Evolutionary conservation across 257 asterid genomes (phyloP), one percentile per base, ranked within the genome.

Genomic region (Paulownia fortunei): DNA sequence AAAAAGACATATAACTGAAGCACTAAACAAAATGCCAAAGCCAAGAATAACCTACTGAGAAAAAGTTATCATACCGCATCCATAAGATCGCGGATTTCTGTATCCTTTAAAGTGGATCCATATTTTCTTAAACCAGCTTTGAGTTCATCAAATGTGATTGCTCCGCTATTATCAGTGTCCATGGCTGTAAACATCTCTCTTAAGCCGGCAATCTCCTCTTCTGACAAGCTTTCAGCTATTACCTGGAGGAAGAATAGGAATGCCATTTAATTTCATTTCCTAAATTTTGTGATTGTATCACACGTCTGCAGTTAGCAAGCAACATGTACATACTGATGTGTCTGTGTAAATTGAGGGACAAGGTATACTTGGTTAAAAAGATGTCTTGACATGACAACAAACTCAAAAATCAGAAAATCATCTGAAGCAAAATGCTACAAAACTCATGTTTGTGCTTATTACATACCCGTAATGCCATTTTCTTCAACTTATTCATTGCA

Each of bases 391-490:
- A 64, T 49, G 76, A 74, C 30, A 78, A 59, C 34, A 73, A 67
- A 69, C 55, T 62, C 61, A 49, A 58, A 12, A 30, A 59, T 66
- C n/a, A 21, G n/a, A 49, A 66, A 59, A 37, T 61, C 30, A 39
- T 9, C 26, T 2, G 11, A 26, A 55, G 78, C 61, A n/a, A 74
- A 47, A 34, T 47, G 42, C 18, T n/a, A 21, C 0, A 11, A 42
- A 36, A 19, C 62, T n/a, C 23, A 5, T 52, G 11, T 24, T 27
- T 55, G 70, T 39, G 64, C 19, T 26, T 34, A 78, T 4, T 54
- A 79, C 92, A 78, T 88, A 91, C 97, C 93, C 97, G 92, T 78
- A 91, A 86, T 71, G 97, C 97, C 95, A 91, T 91, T 88, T 89
- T 91, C 88, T 91, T 91, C 78, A 91, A 80, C 79, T 89, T 91